These are phyloP conservation scores for Mycena maculata DNA, from an alignment of 768 basidiomycete genomes.

Conservation along the genomic window DNA sequence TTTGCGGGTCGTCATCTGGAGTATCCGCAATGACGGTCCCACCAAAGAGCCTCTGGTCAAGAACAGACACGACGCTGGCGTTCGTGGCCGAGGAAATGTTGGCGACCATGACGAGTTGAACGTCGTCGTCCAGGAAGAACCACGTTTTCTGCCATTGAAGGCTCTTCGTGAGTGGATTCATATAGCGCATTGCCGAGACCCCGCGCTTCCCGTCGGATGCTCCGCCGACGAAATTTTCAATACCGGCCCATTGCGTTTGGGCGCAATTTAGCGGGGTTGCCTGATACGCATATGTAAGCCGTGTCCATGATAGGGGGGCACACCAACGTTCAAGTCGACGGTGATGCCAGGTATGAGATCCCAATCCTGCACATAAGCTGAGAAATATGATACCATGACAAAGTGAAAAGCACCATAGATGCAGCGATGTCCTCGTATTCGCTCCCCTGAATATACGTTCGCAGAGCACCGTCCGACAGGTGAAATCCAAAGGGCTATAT, in stretches of 20 bases:
- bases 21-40: slow-evolving; percentile 60
- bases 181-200: slow-evolving; percentile 72
- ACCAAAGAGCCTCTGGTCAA: slow-evolving; percentile 69
- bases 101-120: slow-evolving; percentile 73
- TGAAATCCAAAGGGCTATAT: slow-evolving; percentile 78
- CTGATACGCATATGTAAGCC: neutral
- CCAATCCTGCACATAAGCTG: slow-evolving; percentile 72
- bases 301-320: neutral
- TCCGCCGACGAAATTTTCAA: slow-evolving; percentile 73
- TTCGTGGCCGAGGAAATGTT: slow-evolving; percentile 57
- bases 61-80: slow-evolving; percentile 68
- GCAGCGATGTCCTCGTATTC: slow-evolving; percentile 77
- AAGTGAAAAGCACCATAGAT: slow-evolving; percentile 14
- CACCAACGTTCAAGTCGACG: slow-evolving; percentile 61
- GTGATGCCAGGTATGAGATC: slow-evolving; percentile 81
- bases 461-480: slow-evolving; percentile 71
- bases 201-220: slow-evolving; percentile 68
- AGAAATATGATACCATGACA: neutral
- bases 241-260: slow-evolving; percentile 55
- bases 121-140: slow-evolving; percentile 76
- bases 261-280: slow-evolving; percentile 63
- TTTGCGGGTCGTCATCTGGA: slow-evolving; percentile 7
- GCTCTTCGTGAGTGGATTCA: slow-evolving; percentile 66
- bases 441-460: slow-evolving; percentile 72
- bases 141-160: slow-evolving; percentile 76